Base-by-base conservation (phyloP, 1,284 basidiomycete species). In the Irpex sp. region DNA sequence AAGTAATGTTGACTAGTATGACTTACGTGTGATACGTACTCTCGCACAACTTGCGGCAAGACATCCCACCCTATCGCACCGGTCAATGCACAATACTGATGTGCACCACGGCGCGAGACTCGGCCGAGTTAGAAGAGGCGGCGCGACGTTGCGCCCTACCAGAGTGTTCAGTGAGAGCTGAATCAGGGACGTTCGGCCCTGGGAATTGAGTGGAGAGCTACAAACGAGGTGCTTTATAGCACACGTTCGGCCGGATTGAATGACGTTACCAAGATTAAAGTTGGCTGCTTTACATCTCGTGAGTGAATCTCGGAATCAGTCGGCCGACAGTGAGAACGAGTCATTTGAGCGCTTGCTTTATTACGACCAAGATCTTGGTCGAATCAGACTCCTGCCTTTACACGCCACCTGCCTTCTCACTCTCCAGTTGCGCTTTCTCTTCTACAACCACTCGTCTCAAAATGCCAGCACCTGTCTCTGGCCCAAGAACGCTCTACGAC, bases 401-500 rank as follows among this genome's bases (percentile, higher is more conserved):
- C 53, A 55, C 33, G 33, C 53, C 26, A 13, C 26, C 33, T 19
- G 11, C 49, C 15, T 36, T 53, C 59, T 49, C 59, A 43, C 54
- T 21, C n/a, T 55, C 11, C 31, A 35, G 21, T 33, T 33, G 53
- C 13, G 15, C 31, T 55, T 35, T 55, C 31, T 15, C 33, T 26
- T 15, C 53, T 33, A 55, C 19, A 15, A 19, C 37, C 56, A 67
- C 68, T 50, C 17, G 49, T 35, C 26, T 35, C 13, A 31, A 26
- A 62, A 88, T 90, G 89, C 84, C 89, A 66, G 79, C 78, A 60
- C 77, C 83, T 43, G 72, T 84, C 21, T 69, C 78, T 63, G 74
- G 79, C 37, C 92, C 94, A 13, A 87, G 92, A 67, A 97, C 95
- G 55, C 81, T 97, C 46, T 96, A 97, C 78, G 95, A 97, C 79